Conservation (phyloP, 345 rosid species). For the Trapa bicornis region DNA sequence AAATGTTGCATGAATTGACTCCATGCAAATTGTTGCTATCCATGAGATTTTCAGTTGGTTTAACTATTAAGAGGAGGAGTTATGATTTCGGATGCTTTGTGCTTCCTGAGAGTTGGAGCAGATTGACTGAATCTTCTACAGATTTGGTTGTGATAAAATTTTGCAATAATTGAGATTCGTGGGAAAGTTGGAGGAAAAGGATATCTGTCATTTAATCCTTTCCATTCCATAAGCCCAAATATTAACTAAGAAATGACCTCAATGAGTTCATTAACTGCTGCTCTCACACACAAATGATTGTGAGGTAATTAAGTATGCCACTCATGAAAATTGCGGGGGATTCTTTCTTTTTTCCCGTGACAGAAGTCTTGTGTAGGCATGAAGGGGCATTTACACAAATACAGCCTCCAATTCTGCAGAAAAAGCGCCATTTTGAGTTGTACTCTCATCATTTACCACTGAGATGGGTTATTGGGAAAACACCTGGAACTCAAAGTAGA, state of each 20-base stretch:
- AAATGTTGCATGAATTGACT: too few species aligned
- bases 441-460: neutral
- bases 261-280: neutral
- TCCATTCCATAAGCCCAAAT: neutral
- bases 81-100: neutral
- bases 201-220: neutral
- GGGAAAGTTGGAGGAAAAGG: neutral
- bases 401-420: neutral
- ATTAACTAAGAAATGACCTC: neutral
- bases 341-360: neutral
- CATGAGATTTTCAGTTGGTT: neutral
- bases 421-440: neutral
- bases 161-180: neutral
- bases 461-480: conserved; percentile 9
- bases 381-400: neutral
- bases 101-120: neutral
- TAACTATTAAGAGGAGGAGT: neutral
- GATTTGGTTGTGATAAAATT: neutral
- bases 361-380: neutral
- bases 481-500: conserved; percentile 18
- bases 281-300: neutral
- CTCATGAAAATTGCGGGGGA: neutral
- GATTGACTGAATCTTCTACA: neutral
- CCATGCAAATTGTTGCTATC: neutral
- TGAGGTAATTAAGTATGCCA: neutral